Conservation (phyloP, 2,329 filamentous ascomycete genomes). For the Gaeumannomyces sp. region DNA sequence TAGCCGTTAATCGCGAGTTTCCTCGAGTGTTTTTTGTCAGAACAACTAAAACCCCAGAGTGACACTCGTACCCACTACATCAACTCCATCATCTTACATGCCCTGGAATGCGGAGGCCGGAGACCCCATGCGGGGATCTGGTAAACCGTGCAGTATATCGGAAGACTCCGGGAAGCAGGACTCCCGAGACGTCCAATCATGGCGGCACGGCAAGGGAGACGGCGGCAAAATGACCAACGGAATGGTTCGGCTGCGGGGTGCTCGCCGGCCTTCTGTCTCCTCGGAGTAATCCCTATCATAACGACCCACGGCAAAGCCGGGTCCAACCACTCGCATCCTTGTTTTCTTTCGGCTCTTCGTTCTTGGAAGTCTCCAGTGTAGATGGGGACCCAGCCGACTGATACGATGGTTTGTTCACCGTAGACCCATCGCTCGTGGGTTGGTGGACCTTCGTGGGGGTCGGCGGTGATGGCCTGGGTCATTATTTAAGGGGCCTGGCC, state of each 20-base stretch:
- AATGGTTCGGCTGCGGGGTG: not conserved
- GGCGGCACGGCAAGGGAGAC: not conserved
- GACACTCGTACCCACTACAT: no score
- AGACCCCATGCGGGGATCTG: not conserved
- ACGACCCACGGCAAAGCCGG: not conserved
- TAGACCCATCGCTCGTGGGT: not conserved
- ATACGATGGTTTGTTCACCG: not conserved
- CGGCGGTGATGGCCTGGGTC: not conserved
- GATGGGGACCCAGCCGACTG: not conserved
- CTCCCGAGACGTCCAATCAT: not conserved
- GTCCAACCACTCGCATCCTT: not conserved
- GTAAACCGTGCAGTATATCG: not conserved
- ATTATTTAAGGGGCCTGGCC: not conserved
- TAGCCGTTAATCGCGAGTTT: no score
- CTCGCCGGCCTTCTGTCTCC: no score
- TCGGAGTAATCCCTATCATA: not conserved
- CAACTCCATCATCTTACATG: no score
- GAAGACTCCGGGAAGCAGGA: not conserved
- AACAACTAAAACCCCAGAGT: no score
- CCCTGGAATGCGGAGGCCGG: no score
- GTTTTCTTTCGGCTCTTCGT: not conserved
- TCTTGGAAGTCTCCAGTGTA: not conserved
- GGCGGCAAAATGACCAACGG: not conserved
- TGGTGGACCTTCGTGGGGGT: not conserved
- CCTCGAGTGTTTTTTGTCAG: no score